Base-by-base conservation (phyloP, 495 filamentous ascomycete species). In the Penicillium verhagenii region DNA sequence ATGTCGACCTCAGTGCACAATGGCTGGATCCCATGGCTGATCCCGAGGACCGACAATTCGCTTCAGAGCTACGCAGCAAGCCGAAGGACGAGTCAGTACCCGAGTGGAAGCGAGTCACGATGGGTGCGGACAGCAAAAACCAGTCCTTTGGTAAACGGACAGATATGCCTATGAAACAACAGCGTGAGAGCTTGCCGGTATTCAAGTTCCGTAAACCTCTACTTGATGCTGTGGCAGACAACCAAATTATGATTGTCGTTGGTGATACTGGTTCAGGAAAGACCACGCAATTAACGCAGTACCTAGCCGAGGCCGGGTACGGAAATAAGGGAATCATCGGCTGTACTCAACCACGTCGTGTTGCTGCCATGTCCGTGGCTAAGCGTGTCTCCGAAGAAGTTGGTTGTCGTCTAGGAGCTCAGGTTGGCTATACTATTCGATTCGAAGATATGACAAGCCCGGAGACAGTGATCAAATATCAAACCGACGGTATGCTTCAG, bases 401-500 rank as follows among this genome's bases (percentile, higher is more conserved):
- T 40, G 93, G 93, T 28, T 96, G 92, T 64, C 78, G 84, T 50
- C 79, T 99, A 0, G 95, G 95, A 26, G 82, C 91, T 29, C 93
- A 97, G 69, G 92, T 99, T 56, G 94, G 94, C 39, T 99, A 97
- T 63, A 96, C 91, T 0, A 96, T 99, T 66, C 88, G 94, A 66
- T 99, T 99, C 67, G 94, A 99, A 65, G 95, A 99, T 64, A 88
- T 85, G 64, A 96, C 94, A 0, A 89, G 86, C 57, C 86, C 91
- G 1, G 85, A 89, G 13, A 98, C 94, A 11, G 87, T 86, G 67
- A 97, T 99, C 76, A 97, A 97, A 73, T 99, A 97, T 72, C 97
- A 97, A 92, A 99, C 94, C 11, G 94, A 99, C 58, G 94, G 94
- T 70, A 99, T 97, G 88, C 82, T 99, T 61, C 86, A 97, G 73